Conservation (phyloP, 495 filamentous ascomycete genomes). For the Lasiosphaeriaceae sp. region DNA sequence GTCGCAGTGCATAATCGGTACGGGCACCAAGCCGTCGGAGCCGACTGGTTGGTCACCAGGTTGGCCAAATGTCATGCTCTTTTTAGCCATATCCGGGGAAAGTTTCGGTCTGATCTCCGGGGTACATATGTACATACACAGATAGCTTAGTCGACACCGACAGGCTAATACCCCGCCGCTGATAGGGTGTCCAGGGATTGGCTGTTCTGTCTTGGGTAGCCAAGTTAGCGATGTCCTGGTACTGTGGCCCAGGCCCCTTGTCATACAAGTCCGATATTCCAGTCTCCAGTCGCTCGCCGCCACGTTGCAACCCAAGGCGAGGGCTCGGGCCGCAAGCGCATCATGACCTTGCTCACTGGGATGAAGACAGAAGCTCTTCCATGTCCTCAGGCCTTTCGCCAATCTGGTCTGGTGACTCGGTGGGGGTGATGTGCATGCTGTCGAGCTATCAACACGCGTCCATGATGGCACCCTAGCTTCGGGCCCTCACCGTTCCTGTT, state of each 20-base stretch:
- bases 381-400: not conserved
- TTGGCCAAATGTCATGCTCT: not conserved
- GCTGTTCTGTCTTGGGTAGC: not conserved
- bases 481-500: conserved; percentile 18
- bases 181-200: not conserved
- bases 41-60: not conserved
- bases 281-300: conserved; percentile 9
- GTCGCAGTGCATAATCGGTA: too few species aligned
- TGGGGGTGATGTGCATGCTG: conserved; percentile 11
- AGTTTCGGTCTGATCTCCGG: not conserved
- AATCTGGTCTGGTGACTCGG: not conserved
- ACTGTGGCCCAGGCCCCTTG: not conserved
- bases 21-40: not conserved
- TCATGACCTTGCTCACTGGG: not conserved
- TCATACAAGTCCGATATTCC: conserved; percentile 7
- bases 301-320: conserved; percentile 9
- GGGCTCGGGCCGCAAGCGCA: not conserved
- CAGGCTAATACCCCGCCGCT: not conserved
- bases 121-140: not conserved
- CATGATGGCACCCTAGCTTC: conserved; percentile 5
- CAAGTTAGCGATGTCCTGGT: not conserved
- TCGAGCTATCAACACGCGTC: not conserved
- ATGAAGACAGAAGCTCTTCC: not conserved
- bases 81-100: conserved; percentile 3
- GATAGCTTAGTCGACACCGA: not conserved